Base-by-base conservation (phyloP, 495 filamentous ascomycete species). In the Trypethelium eluteriae region DNA sequence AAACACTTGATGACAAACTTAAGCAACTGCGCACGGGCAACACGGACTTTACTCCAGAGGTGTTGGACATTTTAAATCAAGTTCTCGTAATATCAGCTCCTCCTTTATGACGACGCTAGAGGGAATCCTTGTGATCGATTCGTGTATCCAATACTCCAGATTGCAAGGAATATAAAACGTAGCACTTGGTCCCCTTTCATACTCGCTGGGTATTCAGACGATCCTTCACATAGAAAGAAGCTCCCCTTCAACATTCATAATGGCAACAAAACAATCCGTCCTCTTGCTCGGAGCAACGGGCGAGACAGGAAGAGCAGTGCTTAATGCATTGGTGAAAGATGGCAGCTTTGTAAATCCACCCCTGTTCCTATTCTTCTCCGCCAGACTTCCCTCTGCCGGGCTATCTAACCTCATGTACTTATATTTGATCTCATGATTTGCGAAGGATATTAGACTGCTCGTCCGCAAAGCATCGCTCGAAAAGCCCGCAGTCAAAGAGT, bases 391-490 rank as follows among this genome's bases (percentile, higher is more conserved):
- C 41, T 44, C 41, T 7, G 6, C 14, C 41, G 41, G 6, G 14
- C 41, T 44, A 7, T 7, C 41, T 14, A 44, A 18, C 1, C 5
- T 25, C 49, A 16, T n/a, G 5, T 14, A 5, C n/a, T 53, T 9
- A 25, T 5, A 2, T 59, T 59, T 14, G 25, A 18, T n/a, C 53
- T 59, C 0, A 53, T 5, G 14, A 5, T 53, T 14, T 5, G 14
- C 49, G 5, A 34, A 59, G 53, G 53, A 59, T 14, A 36, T 59
- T 4, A 59, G 36, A 59, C 53, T 59, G 6, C 53, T 70, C 32
- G 47, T 35, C 10, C 68, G 68, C 14, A 59, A 47, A 39, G 39
- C 61, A 9, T 70, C 68, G 16, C 12, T 70, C 6, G 35, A 35
- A 9, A 67, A 66, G 47, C 68, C 68, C 14, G 59, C 64, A 18